phyloP scores from a whole-genome alignment of 2,329 filamentous ascomycete genomes.

The Fusarium sp. region DNA sequence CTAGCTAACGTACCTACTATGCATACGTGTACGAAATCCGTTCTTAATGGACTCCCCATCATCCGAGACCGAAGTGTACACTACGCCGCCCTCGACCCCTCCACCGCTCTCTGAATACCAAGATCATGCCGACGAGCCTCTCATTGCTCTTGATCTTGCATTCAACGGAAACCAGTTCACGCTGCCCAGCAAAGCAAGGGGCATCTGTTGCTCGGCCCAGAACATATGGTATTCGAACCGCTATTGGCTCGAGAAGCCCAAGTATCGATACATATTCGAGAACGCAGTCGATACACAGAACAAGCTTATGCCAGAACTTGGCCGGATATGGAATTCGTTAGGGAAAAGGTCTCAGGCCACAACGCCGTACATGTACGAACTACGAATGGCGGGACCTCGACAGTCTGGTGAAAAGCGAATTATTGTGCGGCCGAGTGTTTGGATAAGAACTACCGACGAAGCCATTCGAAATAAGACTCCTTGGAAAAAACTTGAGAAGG shows the following conservation, averaged over 20 bases:
- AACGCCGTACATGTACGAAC: background rate
- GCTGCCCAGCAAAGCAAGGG: background rate
- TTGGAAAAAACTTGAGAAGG: background rate
- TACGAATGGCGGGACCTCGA: slow-evolving; percentile 3
- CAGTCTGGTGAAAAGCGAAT: background rate
- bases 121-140: background rate
- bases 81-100: background rate
- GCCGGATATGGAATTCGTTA: background rate
- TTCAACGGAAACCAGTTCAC: background rate
- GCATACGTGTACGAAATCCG: no score
- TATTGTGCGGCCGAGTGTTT: background rate
- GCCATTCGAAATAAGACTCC: background rate
- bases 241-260: background rate
- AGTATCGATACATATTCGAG: background rate
- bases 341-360: background rate
- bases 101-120: background rate
- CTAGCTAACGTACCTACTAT: no score
- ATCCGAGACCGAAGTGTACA: background rate
- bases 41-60: no score
- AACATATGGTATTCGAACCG: slow-evolving; percentile 11
- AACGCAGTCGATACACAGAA: background rate
- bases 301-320: background rate
- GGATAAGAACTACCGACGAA: slow-evolving; percentile 9
- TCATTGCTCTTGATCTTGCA: background rate
- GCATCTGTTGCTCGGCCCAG: background rate